A percentile compares a stretch with the other conserved stretches of the same genome.
Conservation (phyloP, 345 rosid genomes). For the Cochlearia excelsa region DNA sequence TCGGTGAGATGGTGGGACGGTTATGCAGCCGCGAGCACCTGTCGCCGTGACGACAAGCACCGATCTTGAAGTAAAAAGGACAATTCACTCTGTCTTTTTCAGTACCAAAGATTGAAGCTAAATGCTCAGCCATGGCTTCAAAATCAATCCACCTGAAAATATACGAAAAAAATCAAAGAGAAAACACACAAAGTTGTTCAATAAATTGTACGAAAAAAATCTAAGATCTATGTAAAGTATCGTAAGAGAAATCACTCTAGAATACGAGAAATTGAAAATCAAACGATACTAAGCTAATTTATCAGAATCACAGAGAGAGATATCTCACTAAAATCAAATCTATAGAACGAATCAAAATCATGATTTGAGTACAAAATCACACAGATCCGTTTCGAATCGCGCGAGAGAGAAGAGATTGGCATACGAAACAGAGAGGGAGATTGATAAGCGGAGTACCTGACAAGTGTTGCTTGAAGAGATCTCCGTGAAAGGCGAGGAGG, state of each 20-base stretch:
- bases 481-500: slow-evolving; percentile 13
- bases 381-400: no score
- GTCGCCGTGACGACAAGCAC: slow-evolving; percentile 90
- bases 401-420: no score
- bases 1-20: slow-evolving; percentile 76
- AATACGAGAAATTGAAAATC: not conserved
- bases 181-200: no score
- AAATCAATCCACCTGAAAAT: no score
- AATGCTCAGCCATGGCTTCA: slow-evolving; percentile 80
- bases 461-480: not conserved
- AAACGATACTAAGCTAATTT: not conserved
- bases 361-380: no score
- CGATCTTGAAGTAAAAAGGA: slow-evolving; percentile 85
- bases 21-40: slow-evolving; percentile 85
- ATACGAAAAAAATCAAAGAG: no score
- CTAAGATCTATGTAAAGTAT: no score
- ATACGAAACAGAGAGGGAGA: not conserved
- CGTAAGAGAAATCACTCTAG: not conserved
- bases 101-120: slow-evolving; percentile 84
- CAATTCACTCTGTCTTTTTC: slow-evolving; percentile 88
- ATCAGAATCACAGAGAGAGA: not conserved
- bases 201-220: no score
- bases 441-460: no score
- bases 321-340: no score
- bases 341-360: no score